phyloP scores from a whole-genome alignment of 1,139 yeast species.

The Hansenula sp. region DNA sequence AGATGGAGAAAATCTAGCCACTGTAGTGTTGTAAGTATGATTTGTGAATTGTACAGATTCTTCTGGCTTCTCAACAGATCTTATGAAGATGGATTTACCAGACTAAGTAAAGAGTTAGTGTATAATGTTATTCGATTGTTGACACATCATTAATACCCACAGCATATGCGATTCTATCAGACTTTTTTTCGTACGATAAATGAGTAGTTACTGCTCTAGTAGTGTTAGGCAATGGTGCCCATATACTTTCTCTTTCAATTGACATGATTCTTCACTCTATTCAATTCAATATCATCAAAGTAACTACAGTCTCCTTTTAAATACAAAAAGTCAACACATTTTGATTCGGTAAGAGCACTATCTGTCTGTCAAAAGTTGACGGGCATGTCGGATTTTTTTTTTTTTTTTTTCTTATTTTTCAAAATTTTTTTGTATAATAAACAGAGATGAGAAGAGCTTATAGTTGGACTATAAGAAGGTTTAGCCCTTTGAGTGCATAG shows the following conservation, averaged over 20 bases:
- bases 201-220: slow-evolving; percentile 66
- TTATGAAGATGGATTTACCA: slow-evolving; percentile 75
- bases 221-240: slow-evolving; percentile 79
- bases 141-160: slow-evolving; percentile 9
- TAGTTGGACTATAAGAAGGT: too few species aligned
- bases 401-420: too few species aligned
- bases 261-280: slow-evolving; percentile 4
- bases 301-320: not conserved
- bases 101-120: slow-evolving; percentile 22
- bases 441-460: not conserved
- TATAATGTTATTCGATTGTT: not conserved
- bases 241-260: slow-evolving; percentile 10
- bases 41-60: slow-evolving; percentile 59
- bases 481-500: too few species aligned
- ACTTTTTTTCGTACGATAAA: slow-evolving; percentile 64
- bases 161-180: slow-evolving; percentile 73
- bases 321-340: too few species aligned
- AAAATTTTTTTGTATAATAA: too few species aligned
- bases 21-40: slow-evolving; percentile 70
- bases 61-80: slow-evolving; percentile 55
- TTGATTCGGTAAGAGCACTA: too few species aligned
- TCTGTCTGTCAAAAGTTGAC: too few species aligned
- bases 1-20: slow-evolving; percentile 82
- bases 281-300: not conserved
- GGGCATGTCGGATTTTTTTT: too few species aligned